These are phyloP conservation scores for Calonectria honghensis DNA, from an alignment of 2,329 filamentous ascomycete species.

Conservation along the genomic window DNA sequence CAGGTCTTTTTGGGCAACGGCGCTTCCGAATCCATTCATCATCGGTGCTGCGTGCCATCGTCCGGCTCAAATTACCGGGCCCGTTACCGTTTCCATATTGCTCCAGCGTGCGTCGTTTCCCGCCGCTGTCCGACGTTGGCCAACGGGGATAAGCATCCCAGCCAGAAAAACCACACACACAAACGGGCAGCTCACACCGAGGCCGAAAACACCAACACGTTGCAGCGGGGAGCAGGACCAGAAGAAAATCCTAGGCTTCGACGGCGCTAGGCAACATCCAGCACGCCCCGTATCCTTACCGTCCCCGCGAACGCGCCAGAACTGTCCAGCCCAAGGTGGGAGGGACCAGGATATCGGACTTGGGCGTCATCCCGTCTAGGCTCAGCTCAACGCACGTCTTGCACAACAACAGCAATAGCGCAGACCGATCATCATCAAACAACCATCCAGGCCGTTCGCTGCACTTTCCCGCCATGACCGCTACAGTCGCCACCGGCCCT, in stretches of 20 bases:
- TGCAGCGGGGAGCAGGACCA: constrained; percentile 20
- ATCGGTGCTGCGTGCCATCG: background rate
- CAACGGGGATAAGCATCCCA: constrained; percentile 22
- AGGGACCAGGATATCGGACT: constrained; percentile 36
- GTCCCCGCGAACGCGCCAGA: constrained; percentile 8
- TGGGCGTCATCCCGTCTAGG: constrained; percentile 12
- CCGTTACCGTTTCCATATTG: constrained; percentile 17
- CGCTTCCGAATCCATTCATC: constrained; percentile 15
- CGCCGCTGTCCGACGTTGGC: constrained; percentile 9
- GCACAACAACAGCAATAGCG: constrained; percentile 24
- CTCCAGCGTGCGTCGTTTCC: constrained; percentile 4
- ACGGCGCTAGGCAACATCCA: constrained; percentile 16
- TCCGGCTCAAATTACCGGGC: constrained; percentile 1
- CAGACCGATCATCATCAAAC: constrained; percentile 25
- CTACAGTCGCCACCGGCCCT: constrained; percentile 44
- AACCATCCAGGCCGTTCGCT: constrained; percentile 14
- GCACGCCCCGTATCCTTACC: constrained; percentile 3
- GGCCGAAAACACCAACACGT: constrained; percentile 9
- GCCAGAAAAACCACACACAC: constrained; percentile 1
- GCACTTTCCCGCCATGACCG: constrained; percentile 46
- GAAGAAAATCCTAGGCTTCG: background rate
- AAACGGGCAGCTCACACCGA: constrained; percentile 7
- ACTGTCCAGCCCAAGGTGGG: constrained; percentile 14
- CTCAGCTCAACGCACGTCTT: constrained; percentile 8
- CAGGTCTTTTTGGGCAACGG: constrained; percentile 7